These are phyloP conservation scores for Byssothecium circinans DNA, from an alignment of 2,329 filamentous ascomycete genomes.

Conservation along the genomic window DNA sequence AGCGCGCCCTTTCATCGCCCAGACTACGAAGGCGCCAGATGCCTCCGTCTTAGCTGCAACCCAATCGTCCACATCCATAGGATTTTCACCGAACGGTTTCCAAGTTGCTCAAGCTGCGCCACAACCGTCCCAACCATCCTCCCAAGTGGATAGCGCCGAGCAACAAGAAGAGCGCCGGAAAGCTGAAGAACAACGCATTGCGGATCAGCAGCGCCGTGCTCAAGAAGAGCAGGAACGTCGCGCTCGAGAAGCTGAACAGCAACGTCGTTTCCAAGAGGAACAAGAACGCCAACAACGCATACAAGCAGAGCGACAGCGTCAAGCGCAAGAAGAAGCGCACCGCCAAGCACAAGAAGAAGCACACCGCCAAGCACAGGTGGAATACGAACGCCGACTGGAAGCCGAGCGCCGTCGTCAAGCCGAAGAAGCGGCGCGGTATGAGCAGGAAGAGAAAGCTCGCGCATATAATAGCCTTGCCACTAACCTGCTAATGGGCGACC, in stretches of 20 bases:
- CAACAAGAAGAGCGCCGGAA: conserved; percentile 15
- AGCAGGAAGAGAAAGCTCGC: conserved; percentile 16
- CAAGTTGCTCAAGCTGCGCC: conserved; percentile 1
- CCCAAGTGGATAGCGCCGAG: conserved; percentile 14
- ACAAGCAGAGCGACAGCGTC: conserved; percentile 19
- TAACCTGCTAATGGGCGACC: conserved; percentile 41
- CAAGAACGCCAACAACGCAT: conserved; percentile 17
- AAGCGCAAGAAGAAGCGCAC: conserved; percentile 20
- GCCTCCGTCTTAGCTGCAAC: not conserved
- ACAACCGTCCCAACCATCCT: conserved; percentile 6
- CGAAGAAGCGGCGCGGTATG: conserved; percentile 4
- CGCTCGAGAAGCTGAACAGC: conserved; percentile 19
- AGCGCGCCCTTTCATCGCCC: not conserved
- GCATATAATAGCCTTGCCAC: conserved; percentile 40
- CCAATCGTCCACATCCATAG: not conserved
- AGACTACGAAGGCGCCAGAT: too few relatives aligned
- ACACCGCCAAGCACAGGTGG: conserved; percentile 12
- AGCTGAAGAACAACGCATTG: conserved; percentile 17
- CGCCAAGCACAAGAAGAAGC: conserved; percentile 18
- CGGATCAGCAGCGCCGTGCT: conserved; percentile 19
- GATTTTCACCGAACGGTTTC: not conserved
- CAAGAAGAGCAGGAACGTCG: conserved; percentile 24
- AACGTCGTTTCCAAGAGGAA: conserved; percentile 20
- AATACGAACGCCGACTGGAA: conserved; percentile 3
- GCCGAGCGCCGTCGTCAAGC: conserved; percentile 4